A percentile compares a stretch with the other conserved stretches of the same genome.
phyloP scores from a whole-genome alignment of 2,329 filamentous ascomycete genomes.

The Thyridium curvatum region DNA sequence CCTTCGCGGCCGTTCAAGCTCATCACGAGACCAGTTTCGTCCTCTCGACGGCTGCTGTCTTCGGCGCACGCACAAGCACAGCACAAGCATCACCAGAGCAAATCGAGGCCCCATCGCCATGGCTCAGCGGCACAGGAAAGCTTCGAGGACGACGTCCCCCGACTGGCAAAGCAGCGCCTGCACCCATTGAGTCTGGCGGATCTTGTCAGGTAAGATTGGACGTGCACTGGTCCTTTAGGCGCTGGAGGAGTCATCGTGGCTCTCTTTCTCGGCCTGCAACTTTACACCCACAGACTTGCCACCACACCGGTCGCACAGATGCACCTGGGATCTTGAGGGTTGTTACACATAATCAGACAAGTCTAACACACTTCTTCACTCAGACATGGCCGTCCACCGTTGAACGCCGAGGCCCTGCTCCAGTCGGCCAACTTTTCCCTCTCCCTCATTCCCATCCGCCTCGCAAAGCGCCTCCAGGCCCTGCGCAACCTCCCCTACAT shows the following conservation, averaged over 20 bases:
- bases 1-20: constrained; percentile 24
- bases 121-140: constrained; percentile 29
- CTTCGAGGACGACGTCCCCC: constrained; percentile 70
- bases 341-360: too few species aligned
- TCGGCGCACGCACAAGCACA: constrained; percentile 5
- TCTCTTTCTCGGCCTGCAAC: too few species aligned
- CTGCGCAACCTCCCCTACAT: constrained; percentile 93
- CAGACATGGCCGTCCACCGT: constrained; percentile 73
- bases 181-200: constrained; percentile 82
- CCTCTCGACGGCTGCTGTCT: background rate
- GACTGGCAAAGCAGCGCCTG: constrained; percentile 69
- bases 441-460: constrained; percentile 80
- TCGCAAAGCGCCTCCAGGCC: constrained; percentile 90
- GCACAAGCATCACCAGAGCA: constrained; percentile 31
- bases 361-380: constrained; percentile 3
- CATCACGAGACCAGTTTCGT: background rate
- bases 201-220: constrained; percentile 64
- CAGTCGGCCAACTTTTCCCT: constrained; percentile 94
- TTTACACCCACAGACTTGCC: too few species aligned
- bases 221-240: too few species aligned
- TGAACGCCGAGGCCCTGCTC: constrained; percentile 73
- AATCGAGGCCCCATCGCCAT: constrained; percentile 24
- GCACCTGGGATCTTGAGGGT: background rate
- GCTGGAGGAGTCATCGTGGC: too few species aligned
- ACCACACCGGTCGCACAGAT: too few species aligned